phyloP scores from a whole-genome alignment of 257 asterid species.

The Nicotiana obtusifolia region DNA sequence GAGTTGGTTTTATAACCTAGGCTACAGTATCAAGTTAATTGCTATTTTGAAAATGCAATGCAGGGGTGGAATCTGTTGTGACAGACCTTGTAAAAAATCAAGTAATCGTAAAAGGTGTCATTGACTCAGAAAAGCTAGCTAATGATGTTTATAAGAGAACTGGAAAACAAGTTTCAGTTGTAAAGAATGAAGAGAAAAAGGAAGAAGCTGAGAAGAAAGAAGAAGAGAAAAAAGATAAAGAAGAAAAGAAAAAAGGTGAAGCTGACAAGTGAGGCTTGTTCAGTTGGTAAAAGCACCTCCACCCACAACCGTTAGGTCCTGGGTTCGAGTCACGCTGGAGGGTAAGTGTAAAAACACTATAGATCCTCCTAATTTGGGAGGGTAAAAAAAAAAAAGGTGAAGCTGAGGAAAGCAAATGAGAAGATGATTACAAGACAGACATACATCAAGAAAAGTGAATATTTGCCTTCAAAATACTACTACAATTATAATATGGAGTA shows the following conservation, averaged over 20 bases:
- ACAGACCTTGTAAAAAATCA: constrained; percentile 47
- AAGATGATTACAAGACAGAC: constrained; percentile 31
- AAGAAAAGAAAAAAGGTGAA: too few species aligned
- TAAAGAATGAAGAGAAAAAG: constrained; percentile 50
- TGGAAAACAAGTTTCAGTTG: constrained; percentile 59
- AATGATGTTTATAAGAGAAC: constrained; percentile 61
- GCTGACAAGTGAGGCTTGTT: too few species aligned
- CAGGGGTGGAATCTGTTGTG: constrained; percentile 69
- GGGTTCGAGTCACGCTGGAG: too few species aligned
- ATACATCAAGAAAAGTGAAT: constrained; percentile 53
- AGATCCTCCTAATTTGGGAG: too few species aligned
- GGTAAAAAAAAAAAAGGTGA: too few species aligned
- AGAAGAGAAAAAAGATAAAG: background rate
- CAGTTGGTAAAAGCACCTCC: too few species aligned
- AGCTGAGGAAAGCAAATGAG: too few species aligned
- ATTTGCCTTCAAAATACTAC: constrained; percentile 55
- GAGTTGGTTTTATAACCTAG: too few species aligned
- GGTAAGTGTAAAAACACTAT: too few species aligned
- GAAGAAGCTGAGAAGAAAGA: constrained; percentile 27
- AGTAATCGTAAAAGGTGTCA: constrained; percentile 53
- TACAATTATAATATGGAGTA: constrained; percentile 29
- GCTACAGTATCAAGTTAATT: too few species aligned
- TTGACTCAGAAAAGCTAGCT: constrained; percentile 68
- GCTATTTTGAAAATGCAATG: background rate
- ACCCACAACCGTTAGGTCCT: too few species aligned